These are phyloP conservation scores for Penicillium sp. DNA, from an alignment of 2,329 filamentous ascomycete genomes.

Conservation along the genomic window DNA sequence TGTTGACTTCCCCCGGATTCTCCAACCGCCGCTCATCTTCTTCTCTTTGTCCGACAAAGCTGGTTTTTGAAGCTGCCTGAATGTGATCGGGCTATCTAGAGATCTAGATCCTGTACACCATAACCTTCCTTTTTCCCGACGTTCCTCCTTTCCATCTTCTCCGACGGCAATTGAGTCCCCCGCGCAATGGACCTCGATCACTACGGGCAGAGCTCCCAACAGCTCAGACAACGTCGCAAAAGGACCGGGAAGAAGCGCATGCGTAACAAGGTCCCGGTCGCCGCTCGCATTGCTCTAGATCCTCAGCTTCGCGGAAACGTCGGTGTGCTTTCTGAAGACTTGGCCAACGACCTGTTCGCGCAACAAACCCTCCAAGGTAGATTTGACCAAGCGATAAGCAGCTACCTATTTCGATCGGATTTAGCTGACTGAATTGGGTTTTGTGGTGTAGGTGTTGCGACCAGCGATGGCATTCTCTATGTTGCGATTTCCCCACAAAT, in stretches of 20 bases:
- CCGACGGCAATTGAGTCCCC: constrained; percentile 23
- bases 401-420: not conserved
- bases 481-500: constrained; percentile 49
- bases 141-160: constrained; percentile 9
- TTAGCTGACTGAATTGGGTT: constrained; percentile 6
- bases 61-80: constrained; percentile 3
- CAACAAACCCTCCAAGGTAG: constrained; percentile 54
- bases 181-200: constrained; percentile 45
- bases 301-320: constrained; percentile 81
- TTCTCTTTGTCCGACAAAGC: constrained; percentile 6
- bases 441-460: constrained; percentile 17
- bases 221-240: constrained; percentile 53
- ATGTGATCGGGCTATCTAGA: constrained; percentile 2
- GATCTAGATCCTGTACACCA: not conserved
- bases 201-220: constrained; percentile 38
- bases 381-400: constrained; percentile 2
- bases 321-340: constrained; percentile 80
- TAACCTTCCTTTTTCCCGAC: not conserved
- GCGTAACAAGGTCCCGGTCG: constrained; percentile 67
- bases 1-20: constrained; percentile 32
- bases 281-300: constrained; percentile 79
- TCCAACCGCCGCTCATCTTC: constrained; percentile 20
- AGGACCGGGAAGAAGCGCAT: constrained; percentile 45
- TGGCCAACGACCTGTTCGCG: constrained; percentile 76
- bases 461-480: constrained; percentile 37